These are phyloP conservation scores for Ricinus communis DNA, from an alignment of 345 rosid species.

Conservation along the genomic window DNA sequence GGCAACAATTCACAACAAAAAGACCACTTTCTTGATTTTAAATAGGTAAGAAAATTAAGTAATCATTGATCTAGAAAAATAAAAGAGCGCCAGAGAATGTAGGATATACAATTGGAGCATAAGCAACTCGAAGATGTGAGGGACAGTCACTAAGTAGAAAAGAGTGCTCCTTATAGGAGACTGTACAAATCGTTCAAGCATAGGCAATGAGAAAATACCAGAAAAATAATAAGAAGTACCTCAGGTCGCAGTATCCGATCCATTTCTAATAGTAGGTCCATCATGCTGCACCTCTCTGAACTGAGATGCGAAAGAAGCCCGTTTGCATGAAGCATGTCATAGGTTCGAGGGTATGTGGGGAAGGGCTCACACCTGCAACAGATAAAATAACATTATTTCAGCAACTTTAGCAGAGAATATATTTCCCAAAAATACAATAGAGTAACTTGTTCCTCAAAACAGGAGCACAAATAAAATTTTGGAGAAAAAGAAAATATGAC, in stretches of 20 bases:
- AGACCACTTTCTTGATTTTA: too few species aligned
- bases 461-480: background rate
- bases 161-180: background rate
- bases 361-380: conserved; percentile 90
- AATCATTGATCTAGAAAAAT: too few species aligned
- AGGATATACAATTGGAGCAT: background rate
- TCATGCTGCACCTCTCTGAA: conserved; percentile 61
- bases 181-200: background rate
- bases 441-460: conserved; percentile 8
- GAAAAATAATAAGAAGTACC: conserved; percentile 40
- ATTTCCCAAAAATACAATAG: conserved; percentile 8
- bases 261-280: conserved; percentile 87
- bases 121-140: background rate
- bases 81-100: too few species aligned
- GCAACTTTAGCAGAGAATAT: background rate
- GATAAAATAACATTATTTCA: conserved; percentile 13
- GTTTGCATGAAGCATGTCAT: conserved; percentile 92
- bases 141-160: background rate
- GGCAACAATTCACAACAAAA: too few species aligned
- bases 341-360: conserved; percentile 96
- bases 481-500: background rate
- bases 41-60: too few species aligned
- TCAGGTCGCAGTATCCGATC: conserved; percentile 95
- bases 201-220: background rate
- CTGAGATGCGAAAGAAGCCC: conserved; percentile 75